phyloP scores from a whole-genome alignment of 2,329 filamentous ascomycete genomes.

The Bimuria novae-zelandiae region DNA sequence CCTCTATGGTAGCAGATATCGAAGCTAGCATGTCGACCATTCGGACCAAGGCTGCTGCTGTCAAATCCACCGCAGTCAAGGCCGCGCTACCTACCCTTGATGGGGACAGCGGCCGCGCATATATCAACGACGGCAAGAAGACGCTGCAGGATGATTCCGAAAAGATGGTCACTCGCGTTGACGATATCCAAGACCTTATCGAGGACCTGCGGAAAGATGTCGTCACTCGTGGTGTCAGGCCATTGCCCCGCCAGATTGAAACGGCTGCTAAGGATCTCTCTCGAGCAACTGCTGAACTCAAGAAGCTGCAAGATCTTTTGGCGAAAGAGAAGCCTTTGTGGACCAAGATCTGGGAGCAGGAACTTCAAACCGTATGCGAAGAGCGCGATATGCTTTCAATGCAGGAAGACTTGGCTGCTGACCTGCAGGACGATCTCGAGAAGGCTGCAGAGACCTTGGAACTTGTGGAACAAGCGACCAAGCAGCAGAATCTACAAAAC shows the following conservation, averaged over 20 bases:
- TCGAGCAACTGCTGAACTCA: constrained; percentile 79
- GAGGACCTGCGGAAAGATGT: constrained; percentile 98
- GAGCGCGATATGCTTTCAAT: constrained; percentile 93
- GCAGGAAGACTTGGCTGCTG: constrained; percentile 92
- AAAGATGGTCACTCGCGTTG: constrained; percentile 85
- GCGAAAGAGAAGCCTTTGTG: constrained; percentile 91
- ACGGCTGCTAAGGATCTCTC: constrained; percentile 86
- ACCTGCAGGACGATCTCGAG: constrained; percentile 91
- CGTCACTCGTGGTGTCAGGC: constrained; percentile 87
- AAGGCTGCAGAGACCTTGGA: constrained; percentile 93
- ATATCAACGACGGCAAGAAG: constrained; percentile 87
- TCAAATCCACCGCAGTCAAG: constrained; percentile 76
- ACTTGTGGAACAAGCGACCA: constrained; percentile 96
- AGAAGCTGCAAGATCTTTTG: constrained; percentile 92
- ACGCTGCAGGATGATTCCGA: constrained; percentile 85
- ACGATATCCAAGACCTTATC: constrained; percentile 95
- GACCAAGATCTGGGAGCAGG: constrained; percentile 99
- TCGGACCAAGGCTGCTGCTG: constrained; percentile 76
- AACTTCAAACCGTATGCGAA: constrained; percentile 92
- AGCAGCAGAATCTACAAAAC: constrained; percentile 86
- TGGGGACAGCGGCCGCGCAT: constrained; percentile 78
- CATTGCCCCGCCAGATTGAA: constrained; percentile 87
- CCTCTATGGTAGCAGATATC: constrained; percentile 86
- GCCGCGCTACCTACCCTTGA: constrained; percentile 72
- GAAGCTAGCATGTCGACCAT: constrained; percentile 84